Conservation (phyloP, 495 filamentous ascomycete genomes). For the Hypoxylon crocopeplum region DNA sequence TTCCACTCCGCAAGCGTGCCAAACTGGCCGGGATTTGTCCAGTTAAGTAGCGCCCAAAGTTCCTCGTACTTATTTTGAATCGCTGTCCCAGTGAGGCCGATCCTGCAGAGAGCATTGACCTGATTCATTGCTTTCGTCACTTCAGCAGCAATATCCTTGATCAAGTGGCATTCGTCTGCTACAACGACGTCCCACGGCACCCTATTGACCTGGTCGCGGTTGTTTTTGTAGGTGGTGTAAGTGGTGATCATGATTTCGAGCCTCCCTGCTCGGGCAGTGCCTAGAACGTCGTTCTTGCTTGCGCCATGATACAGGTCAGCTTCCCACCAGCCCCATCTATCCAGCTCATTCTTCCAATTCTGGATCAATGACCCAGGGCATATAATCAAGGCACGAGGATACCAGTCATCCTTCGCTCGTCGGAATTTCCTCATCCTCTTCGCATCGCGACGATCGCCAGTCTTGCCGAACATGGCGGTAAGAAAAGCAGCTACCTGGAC, state of each 20-base stretch:
- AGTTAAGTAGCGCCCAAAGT: constrained; percentile 95
- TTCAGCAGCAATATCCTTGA: constrained; percentile 80
- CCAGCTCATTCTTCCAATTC: constrained; percentile 88
- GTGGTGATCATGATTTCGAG: constrained; percentile 94
- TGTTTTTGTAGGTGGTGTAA: constrained; percentile 83
- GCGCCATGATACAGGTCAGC: constrained; percentile 82
- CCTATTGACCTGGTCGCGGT: constrained; percentile 77
- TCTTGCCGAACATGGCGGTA: constrained; percentile 93
- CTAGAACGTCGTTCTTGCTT: constrained; percentile 73
- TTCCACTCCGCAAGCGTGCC: constrained; percentile 83
- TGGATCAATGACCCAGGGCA: constrained; percentile 87
- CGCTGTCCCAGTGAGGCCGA: constrained; percentile 93
- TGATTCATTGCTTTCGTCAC: constrained; percentile 89
- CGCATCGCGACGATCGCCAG: constrained; percentile 83
- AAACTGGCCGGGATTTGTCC: constrained; percentile 90
- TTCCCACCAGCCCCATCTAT: constrained; percentile 96
- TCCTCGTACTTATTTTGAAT: constrained; percentile 99
- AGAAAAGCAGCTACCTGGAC: constrained; percentile 96
- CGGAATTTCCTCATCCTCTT: constrained; percentile 94
- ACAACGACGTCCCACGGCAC: constrained; percentile 96
- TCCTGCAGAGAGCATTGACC: constrained; percentile 89
- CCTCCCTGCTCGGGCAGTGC: constrained; percentile 75
- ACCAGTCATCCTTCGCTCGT: constrained; percentile 69
- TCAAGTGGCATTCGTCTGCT: constrained; percentile 92
- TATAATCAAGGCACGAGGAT: constrained; percentile 84